Evolutionary conservation across 805 yeast genomes (phyloP).

Genomic region (Saccharomycopsis sp.): DNA sequence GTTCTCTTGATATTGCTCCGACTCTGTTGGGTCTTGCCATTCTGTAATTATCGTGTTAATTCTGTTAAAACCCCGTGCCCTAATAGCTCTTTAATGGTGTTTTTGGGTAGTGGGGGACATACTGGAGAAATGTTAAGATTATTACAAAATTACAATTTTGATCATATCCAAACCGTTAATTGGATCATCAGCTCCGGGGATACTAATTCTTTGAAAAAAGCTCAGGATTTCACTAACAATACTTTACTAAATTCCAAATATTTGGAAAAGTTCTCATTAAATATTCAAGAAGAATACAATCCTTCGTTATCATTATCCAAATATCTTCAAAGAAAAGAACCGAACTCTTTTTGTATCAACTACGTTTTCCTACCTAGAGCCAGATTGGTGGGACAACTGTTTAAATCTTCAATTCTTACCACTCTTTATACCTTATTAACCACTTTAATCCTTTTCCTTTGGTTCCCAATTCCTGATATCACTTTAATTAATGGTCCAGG

Average conservation of each 20-base stretch:
- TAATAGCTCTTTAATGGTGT: slow-evolving; percentile 49
- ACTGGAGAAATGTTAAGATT: slow-evolving; percentile 91
- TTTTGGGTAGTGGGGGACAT: slow-evolving; percentile 95
- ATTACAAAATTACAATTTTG: slow-evolving; percentile 29
- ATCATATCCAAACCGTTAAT: slow-evolving; percentile 12
- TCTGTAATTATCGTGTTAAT: no score
- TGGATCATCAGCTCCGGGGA: slow-evolving; percentile 35
- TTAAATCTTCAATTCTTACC: slow-evolving; percentile 35
- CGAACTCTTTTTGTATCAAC: slow-evolving; percentile 21
- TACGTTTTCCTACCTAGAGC: slow-evolving; percentile 41
- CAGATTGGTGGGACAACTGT: slow-evolving; percentile 47
- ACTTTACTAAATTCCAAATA: no score
- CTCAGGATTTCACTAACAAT: slow-evolving; percentile 19
- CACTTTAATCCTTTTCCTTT: no score
- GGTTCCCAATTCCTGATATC: slow-evolving; percentile 27
- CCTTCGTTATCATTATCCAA: no score
- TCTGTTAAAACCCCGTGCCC: no score
- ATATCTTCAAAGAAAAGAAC: no score
- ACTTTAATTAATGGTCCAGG: slow-evolving; percentile 74
- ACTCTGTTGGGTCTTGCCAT: no score
- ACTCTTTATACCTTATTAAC: slow-evolving; percentile 31
- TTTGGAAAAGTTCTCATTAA: no score
- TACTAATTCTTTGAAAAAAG: slow-evolving; percentile 32
- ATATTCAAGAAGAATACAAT: no score
- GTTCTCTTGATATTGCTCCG: no score